These are phyloP conservation scores for Aspergillus phoenicis DNA, from an alignment of 2,329 filamentous ascomycete genomes.

Conservation along the genomic window DNA sequence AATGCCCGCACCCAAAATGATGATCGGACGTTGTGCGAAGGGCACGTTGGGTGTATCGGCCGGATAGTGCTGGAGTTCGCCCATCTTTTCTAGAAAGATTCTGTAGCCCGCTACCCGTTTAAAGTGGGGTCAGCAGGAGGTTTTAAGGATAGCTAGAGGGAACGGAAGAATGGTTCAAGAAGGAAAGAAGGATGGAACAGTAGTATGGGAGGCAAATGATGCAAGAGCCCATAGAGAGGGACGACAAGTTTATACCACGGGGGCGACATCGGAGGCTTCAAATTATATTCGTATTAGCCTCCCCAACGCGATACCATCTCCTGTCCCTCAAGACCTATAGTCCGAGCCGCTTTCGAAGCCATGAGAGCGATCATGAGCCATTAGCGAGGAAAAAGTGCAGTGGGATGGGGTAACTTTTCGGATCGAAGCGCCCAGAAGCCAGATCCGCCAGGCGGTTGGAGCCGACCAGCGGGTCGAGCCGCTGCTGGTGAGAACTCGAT, in stretches of 20 bases:
- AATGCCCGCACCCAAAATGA: conserved; percentile 44
- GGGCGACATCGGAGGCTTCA: neutral
- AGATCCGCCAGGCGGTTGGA: conserved; percentile 8
- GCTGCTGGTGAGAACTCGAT: conserved; percentile 3
- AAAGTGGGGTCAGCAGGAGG: neutral
- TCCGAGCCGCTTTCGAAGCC: neutral
- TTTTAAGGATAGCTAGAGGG: neutral
- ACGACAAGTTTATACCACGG: neutral
- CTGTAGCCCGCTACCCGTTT: neutral
- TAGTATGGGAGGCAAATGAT: neutral
- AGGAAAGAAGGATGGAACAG: neutral
- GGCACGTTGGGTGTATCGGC: conserved; percentile 29
- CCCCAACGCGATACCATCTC: neutral
- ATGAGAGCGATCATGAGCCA: neutral
- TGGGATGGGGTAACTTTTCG: neutral
- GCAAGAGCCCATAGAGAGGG: neutral
- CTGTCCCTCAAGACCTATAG: neutral
- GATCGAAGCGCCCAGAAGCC: conserved; percentile 3
- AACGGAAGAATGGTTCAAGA: neutral
- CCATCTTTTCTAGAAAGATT: conserved; percentile 21
- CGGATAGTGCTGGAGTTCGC: conserved; percentile 15
- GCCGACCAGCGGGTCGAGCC: conserved; percentile 7
- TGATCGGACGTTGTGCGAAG: conserved; percentile 38
- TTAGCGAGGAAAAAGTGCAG: neutral
- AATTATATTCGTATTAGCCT: neutral